phyloP scores from a whole-genome alignment of 148 eudicot species.

The Chenopodium quinoa region DNA sequence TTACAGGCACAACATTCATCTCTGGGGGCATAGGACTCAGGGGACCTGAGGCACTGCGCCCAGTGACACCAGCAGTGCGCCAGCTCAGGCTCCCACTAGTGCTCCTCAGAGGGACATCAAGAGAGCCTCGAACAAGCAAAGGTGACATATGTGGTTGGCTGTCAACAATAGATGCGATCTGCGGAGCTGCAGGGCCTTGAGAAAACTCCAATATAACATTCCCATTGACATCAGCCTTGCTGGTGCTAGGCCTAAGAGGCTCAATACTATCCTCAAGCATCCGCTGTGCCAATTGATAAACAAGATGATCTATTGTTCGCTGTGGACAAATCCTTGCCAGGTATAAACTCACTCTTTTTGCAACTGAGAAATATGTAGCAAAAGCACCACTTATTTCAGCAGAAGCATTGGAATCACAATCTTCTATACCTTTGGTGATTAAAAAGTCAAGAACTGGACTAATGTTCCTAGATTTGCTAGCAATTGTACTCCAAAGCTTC shows the following conservation, averaged over 20 bases:
- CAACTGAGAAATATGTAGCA: slow-evolving; percentile 95
- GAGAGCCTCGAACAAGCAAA: slow-evolving; percentile 92
- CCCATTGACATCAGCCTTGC: slow-evolving; percentile 60
- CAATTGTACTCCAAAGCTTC: slow-evolving; percentile 99
- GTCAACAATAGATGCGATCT: slow-evolving; percentile 62
- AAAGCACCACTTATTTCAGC: slow-evolving; percentile 99
- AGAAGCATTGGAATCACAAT: slow-evolving; percentile 97
- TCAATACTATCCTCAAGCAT: slow-evolving; percentile 93
- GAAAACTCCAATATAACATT: slow-evolving; percentile 80
- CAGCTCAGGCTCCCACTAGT: slow-evolving; percentile 93
- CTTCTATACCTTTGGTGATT: slow-evolving; percentile 97
- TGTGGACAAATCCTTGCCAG: slow-evolving; percentile 97
- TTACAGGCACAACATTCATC: slow-evolving; percentile 72
- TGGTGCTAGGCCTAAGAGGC: slow-evolving; percentile 60
- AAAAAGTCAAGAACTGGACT: slow-evolving; percentile 96
- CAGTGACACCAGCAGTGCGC: slow-evolving; percentile 87
- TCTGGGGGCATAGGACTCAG: slow-evolving; percentile 93
- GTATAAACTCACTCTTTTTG: slow-evolving; percentile 93
- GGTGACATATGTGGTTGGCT: slow-evolving; percentile 99
- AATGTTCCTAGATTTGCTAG: slow-evolving; percentile 90
- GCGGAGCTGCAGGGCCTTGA: slow-evolving; percentile 78
- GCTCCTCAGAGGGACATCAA: slow-evolving; percentile 85
- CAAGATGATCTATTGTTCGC: slow-evolving; percentile 92
- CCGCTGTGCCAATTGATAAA: slow-evolving; percentile 86
- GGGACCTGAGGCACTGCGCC: slow-evolving; percentile 95